Conservation (phyloP, 805 yeast species). For the Suhomyces pyralidae region DNA sequence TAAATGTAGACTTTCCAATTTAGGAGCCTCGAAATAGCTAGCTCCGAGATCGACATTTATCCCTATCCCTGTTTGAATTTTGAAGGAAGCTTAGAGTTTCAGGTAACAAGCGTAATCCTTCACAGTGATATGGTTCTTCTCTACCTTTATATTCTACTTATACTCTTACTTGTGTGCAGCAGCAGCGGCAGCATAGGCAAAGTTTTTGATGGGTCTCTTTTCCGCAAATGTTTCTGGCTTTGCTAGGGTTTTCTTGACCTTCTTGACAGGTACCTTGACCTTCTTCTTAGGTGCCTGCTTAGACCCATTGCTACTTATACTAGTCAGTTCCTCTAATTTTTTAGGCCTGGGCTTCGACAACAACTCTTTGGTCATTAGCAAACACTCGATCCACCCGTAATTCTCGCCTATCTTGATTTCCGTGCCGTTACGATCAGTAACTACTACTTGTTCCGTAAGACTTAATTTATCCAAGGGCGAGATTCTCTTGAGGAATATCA, state of each 20-base stretch:
- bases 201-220: constrained; percentile 21
- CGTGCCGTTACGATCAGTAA: constrained; percentile 22
- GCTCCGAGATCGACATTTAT: too few relatives aligned
- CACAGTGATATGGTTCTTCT: too few relatives aligned
- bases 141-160: background rate
- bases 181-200: constrained; percentile 48
- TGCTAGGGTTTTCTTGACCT: constrained; percentile 1
- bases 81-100: too few relatives aligned
- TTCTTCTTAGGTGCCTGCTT: constrained; percentile 1
- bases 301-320: background rate
- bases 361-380: constrained; percentile 62
- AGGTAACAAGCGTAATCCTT: too few relatives aligned
- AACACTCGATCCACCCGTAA: constrained; percentile 67
- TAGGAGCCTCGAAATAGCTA: too few relatives aligned
- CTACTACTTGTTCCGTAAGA: constrained; percentile 22
- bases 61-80: too few relatives aligned
- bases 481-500: constrained; percentile 48
- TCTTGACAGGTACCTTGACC: constrained; percentile 1
- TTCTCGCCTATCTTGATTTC: constrained; percentile 43
- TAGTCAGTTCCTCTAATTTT: background rate
- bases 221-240: constrained; percentile 1
- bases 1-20: too few relatives aligned
- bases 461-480: constrained; percentile 37
- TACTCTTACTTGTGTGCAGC: constrained; percentile 24
- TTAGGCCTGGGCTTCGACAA: constrained; percentile 8